Evolutionary conservation across 768 basidiomycete genomes (phyloP).

Genomic region (Paxillus involutus): DNA sequence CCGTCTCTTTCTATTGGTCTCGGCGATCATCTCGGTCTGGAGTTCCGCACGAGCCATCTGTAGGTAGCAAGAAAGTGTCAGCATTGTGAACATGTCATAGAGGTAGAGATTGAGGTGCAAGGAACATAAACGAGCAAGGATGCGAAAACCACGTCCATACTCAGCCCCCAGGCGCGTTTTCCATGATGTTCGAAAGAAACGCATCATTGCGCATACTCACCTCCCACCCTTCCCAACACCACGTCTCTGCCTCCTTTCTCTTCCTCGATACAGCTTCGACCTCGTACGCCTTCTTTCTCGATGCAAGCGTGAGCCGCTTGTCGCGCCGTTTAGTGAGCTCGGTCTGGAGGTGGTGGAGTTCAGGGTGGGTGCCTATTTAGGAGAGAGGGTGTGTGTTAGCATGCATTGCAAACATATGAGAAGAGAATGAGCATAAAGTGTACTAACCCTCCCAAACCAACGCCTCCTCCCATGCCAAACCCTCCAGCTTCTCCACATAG

Average conservation of each 20-base stretch:
- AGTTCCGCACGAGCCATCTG: slow-evolving; percentile 77
- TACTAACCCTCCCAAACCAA: slow-evolving; percentile 73
- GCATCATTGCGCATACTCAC: slow-evolving; percentile 39
- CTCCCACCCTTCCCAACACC: slow-evolving; percentile 92
- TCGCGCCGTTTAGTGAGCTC: slow-evolving; percentile 79
- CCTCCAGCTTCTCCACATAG: slow-evolving; percentile 94
- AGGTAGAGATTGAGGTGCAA: not conserved
- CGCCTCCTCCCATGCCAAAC: slow-evolving; percentile 83
- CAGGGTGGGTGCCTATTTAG: slow-evolving; percentile 75
- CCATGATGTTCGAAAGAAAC: too few relatives aligned
- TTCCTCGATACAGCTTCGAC: slow-evolving; percentile 60
- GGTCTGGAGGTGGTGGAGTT: slow-evolving; percentile 76
- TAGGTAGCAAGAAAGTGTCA: slow-evolving; percentile 1
- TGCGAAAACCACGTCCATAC: not conserved
- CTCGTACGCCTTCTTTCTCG: slow-evolving; percentile 70
- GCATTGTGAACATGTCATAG: not conserved
- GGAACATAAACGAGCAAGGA: not conserved
- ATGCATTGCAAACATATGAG: not conserved
- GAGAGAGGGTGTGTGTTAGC: not conserved
- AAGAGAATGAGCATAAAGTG: not conserved
- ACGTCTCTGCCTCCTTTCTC: slow-evolving; percentile 67
- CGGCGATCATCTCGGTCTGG: slow-evolving; percentile 86
- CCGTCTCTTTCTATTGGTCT: slow-evolving; percentile 84
- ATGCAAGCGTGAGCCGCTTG: slow-evolving; percentile 78
- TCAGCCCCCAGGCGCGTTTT: not conserved